A percentile compares a stretch with the other conserved stretches of the same genome.
These are phyloP conservation scores for Salix arbutifolia DNA, from an alignment of 345 rosid species.

Conservation along the genomic window DNA sequence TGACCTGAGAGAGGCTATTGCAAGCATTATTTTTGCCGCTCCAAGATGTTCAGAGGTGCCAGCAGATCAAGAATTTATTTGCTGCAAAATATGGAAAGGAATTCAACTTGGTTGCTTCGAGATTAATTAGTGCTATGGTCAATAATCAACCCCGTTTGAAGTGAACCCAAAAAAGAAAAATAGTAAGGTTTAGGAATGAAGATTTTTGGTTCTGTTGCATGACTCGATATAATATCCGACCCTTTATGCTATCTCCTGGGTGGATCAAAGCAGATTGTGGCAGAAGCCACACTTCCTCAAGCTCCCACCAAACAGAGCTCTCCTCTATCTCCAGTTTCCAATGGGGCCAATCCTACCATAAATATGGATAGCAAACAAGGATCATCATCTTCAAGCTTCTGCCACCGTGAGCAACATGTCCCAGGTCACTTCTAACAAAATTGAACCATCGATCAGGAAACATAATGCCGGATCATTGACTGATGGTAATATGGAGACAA, in stretches of 20 bases:
- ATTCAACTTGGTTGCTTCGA: slow-evolving; percentile 48
- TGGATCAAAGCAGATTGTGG: slow-evolving; percentile 61
- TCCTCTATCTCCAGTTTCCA: slow-evolving; percentile 33
- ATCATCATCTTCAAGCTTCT: slow-evolving; percentile 28
- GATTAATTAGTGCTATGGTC: no score
- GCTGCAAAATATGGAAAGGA: slow-evolving; percentile 86
- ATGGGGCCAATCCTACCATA: slow-evolving; percentile 30
- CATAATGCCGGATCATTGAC: slow-evolving; percentile 10
- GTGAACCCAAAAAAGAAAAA: no score
- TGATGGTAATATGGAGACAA: slow-evolving; percentile 26
- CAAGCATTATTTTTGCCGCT: slow-evolving; percentile 89
- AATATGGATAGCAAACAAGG: slow-evolving; percentile 27
- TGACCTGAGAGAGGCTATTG: slow-evolving; percentile 84
- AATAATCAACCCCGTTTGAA: no score
- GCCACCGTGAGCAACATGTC: slow-evolving; percentile 16
- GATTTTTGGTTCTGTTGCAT: neutral
- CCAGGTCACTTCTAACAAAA: slow-evolving; percentile 25
- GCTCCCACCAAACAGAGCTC: slow-evolving; percentile 32
- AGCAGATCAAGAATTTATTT: slow-evolving; percentile 69
- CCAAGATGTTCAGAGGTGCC: slow-evolving; percentile 96
- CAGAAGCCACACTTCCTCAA: slow-evolving; percentile 34
- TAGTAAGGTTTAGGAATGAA: no score
- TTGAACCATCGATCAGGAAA: slow-evolving; percentile 27
- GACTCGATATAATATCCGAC: neutral
- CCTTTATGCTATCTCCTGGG: slow-evolving; percentile 35